These are phyloP conservation scores for Tricholoma bakamatsutake DNA, from an alignment of 768 basidiomycete genomes.

Conservation along the genomic window DNA sequence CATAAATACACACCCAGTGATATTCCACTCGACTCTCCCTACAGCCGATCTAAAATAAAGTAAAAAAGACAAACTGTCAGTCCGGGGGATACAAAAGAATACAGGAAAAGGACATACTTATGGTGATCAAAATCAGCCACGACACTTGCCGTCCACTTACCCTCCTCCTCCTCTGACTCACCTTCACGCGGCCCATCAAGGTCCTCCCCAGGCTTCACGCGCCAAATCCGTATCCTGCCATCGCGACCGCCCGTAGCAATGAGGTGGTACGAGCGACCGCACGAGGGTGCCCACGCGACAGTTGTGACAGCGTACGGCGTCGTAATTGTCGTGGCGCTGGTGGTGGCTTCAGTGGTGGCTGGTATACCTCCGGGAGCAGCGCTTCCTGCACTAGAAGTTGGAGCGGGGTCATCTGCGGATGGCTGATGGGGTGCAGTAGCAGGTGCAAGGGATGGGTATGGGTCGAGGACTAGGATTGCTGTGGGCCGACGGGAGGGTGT, in stretches of 20 bases:
- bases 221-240: conserved; percentile 88
- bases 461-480: conserved; percentile 56
- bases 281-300: conserved; percentile 91
- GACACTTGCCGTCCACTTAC: conserved; percentile 65
- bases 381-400: conserved; percentile 13
- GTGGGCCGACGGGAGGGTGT: conserved; percentile 62
- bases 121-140: conserved; percentile 89
- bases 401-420: neutral
- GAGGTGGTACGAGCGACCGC: conserved; percentile 91
- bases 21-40: conserved; percentile 91
- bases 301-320: conserved; percentile 65
- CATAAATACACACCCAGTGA: conserved; percentile 56
- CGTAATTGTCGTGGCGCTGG: conserved; percentile 15
- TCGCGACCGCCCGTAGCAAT: conserved; percentile 88
- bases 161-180: conserved; percentile 38
- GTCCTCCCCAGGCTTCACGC: conserved; percentile 57
- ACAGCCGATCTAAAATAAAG: conserved; percentile 53
- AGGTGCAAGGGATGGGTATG: conserved; percentile 27
- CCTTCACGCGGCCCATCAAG: conserved; percentile 30
- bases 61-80: neutral
- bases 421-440: conserved; percentile 2
- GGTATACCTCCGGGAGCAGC: conserved; percentile 8
- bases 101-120: conserved; percentile 39
- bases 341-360: conserved; percentile 19
- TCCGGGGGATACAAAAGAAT: neutral